phyloP scores from a whole-genome alignment of 768 basidiomycete genomes.

The Phylloporus rhodoxanthus region DNA sequence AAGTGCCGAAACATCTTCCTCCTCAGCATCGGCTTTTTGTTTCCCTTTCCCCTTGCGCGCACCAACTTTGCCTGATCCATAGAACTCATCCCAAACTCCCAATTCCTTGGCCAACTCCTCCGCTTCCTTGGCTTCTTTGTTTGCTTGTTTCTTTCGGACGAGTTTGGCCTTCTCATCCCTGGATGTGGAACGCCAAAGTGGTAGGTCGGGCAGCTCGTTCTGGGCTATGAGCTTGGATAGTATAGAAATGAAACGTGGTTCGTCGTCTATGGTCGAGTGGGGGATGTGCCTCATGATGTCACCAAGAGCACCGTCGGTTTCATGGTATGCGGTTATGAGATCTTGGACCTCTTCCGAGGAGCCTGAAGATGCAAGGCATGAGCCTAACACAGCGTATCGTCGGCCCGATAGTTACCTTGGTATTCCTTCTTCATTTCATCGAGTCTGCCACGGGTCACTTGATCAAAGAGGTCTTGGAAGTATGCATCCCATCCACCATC shows the following conservation, averaged over 20 bases:
- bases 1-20: conserved; percentile 62
- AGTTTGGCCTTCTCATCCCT: conserved; percentile 78
- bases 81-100: conserved; percentile 93
- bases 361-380: conserved; percentile 40
- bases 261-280: conserved; percentile 79
- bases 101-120: conserved; percentile 79
- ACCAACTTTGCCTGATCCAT: conserved; percentile 66
- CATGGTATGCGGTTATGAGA: conserved; percentile 65
- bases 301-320: conserved; percentile 68
- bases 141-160: conserved; percentile 64
- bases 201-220: conserved; percentile 49
- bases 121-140: conserved; percentile 80
- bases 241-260: conserved; percentile 68
- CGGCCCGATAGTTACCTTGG: conserved; percentile 49
- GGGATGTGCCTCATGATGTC: conserved; percentile 83
- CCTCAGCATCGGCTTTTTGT: conserved; percentile 39
- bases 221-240: conserved; percentile 63
- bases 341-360: conserved; percentile 83
- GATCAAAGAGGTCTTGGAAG: conserved; percentile 85
- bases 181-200: conserved; percentile 62
- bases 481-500: conserved; percentile 90
- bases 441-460: conserved; percentile 77
- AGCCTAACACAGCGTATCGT: not conserved
- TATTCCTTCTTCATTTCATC: conserved; percentile 94
- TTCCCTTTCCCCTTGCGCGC: conserved; percentile 53